A percentile compares a stretch with the other conserved stretches of the same genome.
These are phyloP conservation scores for Dipodascopsis tothii DNA, from an alignment of 805 yeast genomes.

Conservation along the genomic window DNA sequence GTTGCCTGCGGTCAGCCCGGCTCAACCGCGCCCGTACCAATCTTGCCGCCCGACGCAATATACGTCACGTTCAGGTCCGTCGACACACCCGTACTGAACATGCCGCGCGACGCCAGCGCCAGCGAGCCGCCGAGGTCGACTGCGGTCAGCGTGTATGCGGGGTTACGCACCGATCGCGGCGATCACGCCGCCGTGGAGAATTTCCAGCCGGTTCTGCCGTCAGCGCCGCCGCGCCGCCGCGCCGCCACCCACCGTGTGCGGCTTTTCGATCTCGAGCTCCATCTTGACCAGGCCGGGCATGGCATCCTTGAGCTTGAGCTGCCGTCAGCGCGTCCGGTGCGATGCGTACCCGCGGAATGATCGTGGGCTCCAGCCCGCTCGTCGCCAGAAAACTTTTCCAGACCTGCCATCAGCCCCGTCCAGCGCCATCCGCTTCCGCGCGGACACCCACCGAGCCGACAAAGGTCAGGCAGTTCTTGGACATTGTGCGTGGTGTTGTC, in stretches of 20 bases:
- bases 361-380: constrained; percentile 19
- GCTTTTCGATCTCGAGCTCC: constrained; percentile 30
- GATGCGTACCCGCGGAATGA: constrained; percentile 13
- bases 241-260: constrained; percentile 31
- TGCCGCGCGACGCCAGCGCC: constrained; percentile 37
- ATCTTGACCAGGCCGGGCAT: constrained; percentile 31
- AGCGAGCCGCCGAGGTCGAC: constrained; percentile 41
- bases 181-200: constrained; percentile 38
- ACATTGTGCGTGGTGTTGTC: too few species aligned
- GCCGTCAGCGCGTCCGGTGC: neutral
- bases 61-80: constrained; percentile 38
- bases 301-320: constrained; percentile 30
- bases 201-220: constrained; percentile 33
- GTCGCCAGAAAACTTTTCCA: constrained; percentile 19
- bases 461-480: too few species aligned
- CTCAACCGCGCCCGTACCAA: constrained; percentile 21
- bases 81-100: constrained; percentile 39
- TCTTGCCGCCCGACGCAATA: constrained; percentile 34
- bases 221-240: constrained; percentile 32
- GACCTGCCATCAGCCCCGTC: too few species aligned
- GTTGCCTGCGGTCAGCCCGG: too few species aligned
- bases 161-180: constrained; percentile 27
- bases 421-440: too few species aligned
- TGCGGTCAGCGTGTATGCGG: neutral
- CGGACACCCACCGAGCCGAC: too few species aligned